phyloP scores from a whole-genome alignment of 768 basidiomycete genomes.

The Suillus decipiens region DNA sequence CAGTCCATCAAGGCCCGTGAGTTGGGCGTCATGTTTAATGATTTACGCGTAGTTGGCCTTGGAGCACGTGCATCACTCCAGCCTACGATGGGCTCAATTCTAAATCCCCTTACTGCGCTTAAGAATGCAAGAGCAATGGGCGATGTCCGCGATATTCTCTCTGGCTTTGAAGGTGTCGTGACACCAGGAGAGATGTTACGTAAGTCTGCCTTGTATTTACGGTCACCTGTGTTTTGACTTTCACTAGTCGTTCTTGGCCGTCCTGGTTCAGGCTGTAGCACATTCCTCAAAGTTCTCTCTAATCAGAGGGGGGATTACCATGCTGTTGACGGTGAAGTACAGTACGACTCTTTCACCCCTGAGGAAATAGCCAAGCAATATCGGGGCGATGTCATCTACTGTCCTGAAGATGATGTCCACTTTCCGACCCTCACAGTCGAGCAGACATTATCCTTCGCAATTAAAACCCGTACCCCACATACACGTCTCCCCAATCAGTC shows the following conservation, averaged over 20 bases:
- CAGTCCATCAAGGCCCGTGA: conserved; percentile 52
- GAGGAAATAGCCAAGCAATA: conserved; percentile 62
- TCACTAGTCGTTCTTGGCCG: conserved; percentile 76
- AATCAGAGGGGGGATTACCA: conserved; percentile 75
- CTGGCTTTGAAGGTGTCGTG: conserved; percentile 56
- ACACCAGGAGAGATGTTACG: conserved; percentile 70
- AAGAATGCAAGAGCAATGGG: conserved; percentile 45
- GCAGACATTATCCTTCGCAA: conserved; percentile 77
- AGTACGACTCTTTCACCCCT: conserved; percentile 76
- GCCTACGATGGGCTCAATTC: conserved; percentile 59
- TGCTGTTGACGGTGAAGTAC: conserved; percentile 67
- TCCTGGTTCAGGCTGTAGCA: conserved; percentile 84
- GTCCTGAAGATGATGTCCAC: conserved; percentile 84
- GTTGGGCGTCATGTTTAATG: conserved; percentile 61
- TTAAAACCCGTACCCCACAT: conserved; percentile 45
- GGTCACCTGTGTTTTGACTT: background rate
- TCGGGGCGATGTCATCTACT: conserved; percentile 81
- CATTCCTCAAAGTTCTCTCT: conserved; percentile 79
- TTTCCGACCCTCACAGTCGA: conserved; percentile 83
- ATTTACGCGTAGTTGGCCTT: conserved; percentile 60
- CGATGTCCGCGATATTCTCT: conserved; percentile 57
- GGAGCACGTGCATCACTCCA: conserved; percentile 58
- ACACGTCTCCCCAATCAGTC: conserved; percentile 71
- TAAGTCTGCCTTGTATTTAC: conserved; percentile 36
- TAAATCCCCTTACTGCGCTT: conserved; percentile 53